Conservation (phyloP, 345 rosid genomes). For the Isatis tinctoria region DNA sequence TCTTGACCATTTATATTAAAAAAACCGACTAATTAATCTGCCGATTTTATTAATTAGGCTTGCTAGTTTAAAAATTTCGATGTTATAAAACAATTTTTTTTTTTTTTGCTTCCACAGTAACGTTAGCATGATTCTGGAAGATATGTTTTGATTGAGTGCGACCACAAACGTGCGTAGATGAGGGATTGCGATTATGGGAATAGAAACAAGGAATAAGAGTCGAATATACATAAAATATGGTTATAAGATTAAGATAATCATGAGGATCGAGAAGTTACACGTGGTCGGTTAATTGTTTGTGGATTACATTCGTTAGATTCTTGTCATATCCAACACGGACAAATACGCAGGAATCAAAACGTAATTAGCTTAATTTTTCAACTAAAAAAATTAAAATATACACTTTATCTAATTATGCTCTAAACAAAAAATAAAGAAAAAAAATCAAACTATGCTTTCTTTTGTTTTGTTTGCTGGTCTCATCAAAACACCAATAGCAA, state of each 20-base stretch:
- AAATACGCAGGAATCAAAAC: slow-evolving; percentile 22
- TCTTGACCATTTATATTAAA: background rate
- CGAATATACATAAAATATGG: background rate
- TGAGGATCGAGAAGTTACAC: slow-evolving; percentile 26
- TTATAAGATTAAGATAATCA: background rate
- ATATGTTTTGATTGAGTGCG: slow-evolving; percentile 6
- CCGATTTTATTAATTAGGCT: background rate
- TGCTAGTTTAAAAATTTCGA: background rate
- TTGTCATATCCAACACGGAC: slow-evolving; percentile 34
- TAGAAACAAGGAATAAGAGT: background rate
- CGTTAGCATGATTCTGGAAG: background rate
- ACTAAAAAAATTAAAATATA: background rate
- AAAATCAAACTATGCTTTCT: too few relatives aligned
- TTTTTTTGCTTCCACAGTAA: too few relatives aligned
- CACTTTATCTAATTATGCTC: background rate
- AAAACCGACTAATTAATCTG: background rate
- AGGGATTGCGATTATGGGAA: slow-evolving; percentile 11
- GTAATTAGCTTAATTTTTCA: slow-evolving; percentile 4
- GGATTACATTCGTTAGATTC: slow-evolving; percentile 31
- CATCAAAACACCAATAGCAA: background rate
- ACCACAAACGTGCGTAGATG: background rate
- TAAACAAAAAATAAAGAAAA: background rate
- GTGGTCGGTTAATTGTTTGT: slow-evolving; percentile 21
- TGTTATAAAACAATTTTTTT: background rate
- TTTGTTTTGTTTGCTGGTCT: background rate